Evolutionary conservation across 306 rosid species (phyloP), one percentile per base, ranked within the genome.

Genomic region (Lathyrus tuberosus): DNA sequence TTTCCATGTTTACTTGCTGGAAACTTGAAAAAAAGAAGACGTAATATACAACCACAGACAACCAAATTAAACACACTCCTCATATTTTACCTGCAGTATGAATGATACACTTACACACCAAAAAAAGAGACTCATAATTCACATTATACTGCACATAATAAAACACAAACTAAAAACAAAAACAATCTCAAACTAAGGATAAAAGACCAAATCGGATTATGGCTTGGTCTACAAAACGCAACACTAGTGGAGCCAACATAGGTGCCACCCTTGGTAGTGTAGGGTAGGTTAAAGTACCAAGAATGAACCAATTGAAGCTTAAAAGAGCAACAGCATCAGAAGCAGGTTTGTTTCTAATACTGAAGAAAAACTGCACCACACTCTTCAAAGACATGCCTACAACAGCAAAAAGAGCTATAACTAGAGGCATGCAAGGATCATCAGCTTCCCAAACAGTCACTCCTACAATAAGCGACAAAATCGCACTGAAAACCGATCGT

Each of bases 221-320:
- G 30, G 71, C 43, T 71, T 33, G 65, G 65, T 71, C 72, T 16
- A 47, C 8, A 24, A 80, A 24, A 18, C 80, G 68, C 1, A 35
- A 57, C 20, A 77, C 78, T 10, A 69, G 7, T n/a, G 88, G 89
- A 64, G 82, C 76, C 60, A 86, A 52, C 69, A 75, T 41, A 8
- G 43, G 76, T 22, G 78, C 84, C 24, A 84, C 73, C 65, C 54
- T 83, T 40, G 96, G 95, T 24, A 92, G 71, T 2, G 90, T 86
- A 0, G 97, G 97, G 82, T 86, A 89, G 28, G 85, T 74, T 61
- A 91, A 81, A 42, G 86, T 84, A 30, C 96, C 99, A 40, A 94
- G 99, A 57, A 91, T 69, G 68, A 91, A 91, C 81, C 96, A 94
- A 78, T 94, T 94, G 83, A 91, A 71, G 82, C 92, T 84, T 59